A percentile compares a stretch with the other conserved stretches of the same genome.
phyloP scores from a whole-genome alignment of 257 asterid genomes.

The Salvia rosmarinus region DNA sequence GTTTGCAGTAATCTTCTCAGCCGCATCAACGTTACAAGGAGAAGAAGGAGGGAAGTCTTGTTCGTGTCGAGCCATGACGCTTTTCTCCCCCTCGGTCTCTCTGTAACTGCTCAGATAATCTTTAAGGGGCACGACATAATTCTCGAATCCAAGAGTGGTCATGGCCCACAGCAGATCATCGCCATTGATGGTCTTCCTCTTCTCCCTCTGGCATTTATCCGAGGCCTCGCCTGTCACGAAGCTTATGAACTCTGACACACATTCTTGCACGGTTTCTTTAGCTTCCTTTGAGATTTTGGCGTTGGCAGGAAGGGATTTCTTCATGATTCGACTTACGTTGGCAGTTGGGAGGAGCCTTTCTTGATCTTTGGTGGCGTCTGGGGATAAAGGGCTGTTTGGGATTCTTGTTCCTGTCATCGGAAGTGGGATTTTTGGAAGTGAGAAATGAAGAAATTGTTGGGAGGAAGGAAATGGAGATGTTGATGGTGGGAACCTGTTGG shows the following conservation, averaged over 20 bases:
- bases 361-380: slow-evolving; percentile 32
- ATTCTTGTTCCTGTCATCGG: slow-evolving; percentile 42
- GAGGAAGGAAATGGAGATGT: background rate
- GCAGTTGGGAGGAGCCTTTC: slow-evolving; percentile 60
- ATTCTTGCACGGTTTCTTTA: slow-evolving; percentile 59
- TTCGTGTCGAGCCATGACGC: slow-evolving; percentile 35
- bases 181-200: slow-evolving; percentile 65
- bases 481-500: slow-evolving; percentile 3
- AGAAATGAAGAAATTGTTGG: background rate
- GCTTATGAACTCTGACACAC: slow-evolving; percentile 68
- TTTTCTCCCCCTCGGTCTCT: slow-evolving; percentile 49
- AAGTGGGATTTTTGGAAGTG: background rate
- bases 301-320: slow-evolving; percentile 60
- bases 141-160: slow-evolving; percentile 65
- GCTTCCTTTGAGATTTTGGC: slow-evolving; percentile 72
- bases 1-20: slow-evolving; percentile 15
- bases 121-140: slow-evolving; percentile 50
- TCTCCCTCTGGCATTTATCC: slow-evolving; percentile 61
- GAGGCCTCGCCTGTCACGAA: slow-evolving; percentile 68
- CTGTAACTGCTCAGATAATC: slow-evolving; percentile 48
- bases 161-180: slow-evolving; percentile 66
- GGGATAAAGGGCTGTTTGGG: slow-evolving; percentile 30
- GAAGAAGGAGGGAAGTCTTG: slow-evolving; percentile 13
- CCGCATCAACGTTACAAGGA: slow-evolving; percentile 5
- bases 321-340: slow-evolving; percentile 63